A percentile compares a stretch with the other conserved stretches of the same genome.
phyloP scores from a whole-genome alignment of 108 stramenopile species.

The Epithemia pelagica region DNA sequence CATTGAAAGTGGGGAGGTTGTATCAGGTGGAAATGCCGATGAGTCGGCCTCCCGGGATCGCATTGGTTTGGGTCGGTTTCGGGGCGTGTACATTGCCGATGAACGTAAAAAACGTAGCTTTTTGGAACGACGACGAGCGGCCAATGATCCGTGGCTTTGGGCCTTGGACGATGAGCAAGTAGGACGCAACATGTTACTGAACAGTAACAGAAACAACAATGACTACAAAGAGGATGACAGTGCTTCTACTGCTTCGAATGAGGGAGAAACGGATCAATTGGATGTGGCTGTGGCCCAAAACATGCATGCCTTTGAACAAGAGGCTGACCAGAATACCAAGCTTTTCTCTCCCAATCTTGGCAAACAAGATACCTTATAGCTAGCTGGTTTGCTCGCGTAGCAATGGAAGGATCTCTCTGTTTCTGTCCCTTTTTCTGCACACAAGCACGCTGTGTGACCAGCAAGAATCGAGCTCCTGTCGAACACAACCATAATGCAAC shows the following conservation, averaged over 20 bases:
- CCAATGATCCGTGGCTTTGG: slow-evolving; percentile 31
- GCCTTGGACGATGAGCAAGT: slow-evolving; percentile 14
- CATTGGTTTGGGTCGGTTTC: slow-evolving; percentile 9
- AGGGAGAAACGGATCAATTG: neutral
- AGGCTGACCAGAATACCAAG: neutral
- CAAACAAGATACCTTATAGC: too few species aligned
- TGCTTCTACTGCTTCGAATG: neutral
- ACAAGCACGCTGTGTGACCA: too few species aligned
- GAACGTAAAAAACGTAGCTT: slow-evolving; percentile 38
- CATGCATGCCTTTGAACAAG: neutral
- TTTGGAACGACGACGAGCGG: slow-evolving; percentile 32
- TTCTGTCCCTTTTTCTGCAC: too few species aligned
- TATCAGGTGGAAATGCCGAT: slow-evolving; percentile 19
- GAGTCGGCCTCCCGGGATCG: slow-evolving; percentile 14
- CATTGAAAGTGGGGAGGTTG: slow-evolving; percentile 15
- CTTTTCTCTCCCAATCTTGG: neutral
- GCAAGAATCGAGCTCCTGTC: too few species aligned
- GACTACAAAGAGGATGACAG: too few species aligned
- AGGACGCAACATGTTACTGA: slow-evolving; percentile 7
- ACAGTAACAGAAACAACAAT: neutral
- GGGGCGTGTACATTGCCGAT: slow-evolving; percentile 32
- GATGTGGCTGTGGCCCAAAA: neutral
- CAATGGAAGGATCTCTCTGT: too few species aligned
- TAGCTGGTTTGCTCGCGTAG: too few species aligned
- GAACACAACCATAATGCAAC: too few species aligned